A percentile compares a stretch with the other conserved stretches of the same genome.
Evolutionary conservation across 495 filamentous ascomycete species (phyloP).

Genomic region (Neurospora intermedia): DNA sequence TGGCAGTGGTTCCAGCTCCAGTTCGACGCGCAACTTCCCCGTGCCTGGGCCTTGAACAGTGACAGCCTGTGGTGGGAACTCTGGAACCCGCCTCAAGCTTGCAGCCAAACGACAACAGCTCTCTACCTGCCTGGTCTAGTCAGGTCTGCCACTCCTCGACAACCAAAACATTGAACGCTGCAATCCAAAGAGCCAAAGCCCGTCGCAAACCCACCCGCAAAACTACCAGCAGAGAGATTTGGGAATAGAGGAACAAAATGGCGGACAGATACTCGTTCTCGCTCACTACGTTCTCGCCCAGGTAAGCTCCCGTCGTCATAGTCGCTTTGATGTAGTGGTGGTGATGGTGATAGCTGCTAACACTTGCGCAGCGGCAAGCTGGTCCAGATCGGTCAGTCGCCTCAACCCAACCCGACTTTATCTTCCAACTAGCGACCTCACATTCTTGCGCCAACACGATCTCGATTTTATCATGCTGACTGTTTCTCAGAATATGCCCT

Average conservation of each 20-base stretch:
- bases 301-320: constrained; percentile 47
- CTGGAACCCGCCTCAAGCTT: constrained; percentile 1
- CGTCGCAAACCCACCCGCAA: neutral
- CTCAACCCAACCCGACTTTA: neutral
- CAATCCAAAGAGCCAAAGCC: neutral
- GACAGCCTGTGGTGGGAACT: constrained; percentile 11
- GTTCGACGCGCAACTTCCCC: constrained; percentile 27
- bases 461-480: constrained; percentile 3
- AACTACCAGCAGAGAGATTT: neutral
- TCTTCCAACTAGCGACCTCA: neutral
- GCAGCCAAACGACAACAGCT: constrained; percentile 11
- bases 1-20: constrained; percentile 4
- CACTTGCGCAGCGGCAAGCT: constrained; percentile 70
- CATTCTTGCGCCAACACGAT: neutral
- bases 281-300: constrained; percentile 97
- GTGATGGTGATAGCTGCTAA: constrained; percentile 31
- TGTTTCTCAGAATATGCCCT: constrained; percentile 79
- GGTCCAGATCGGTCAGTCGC: constrained; percentile 61
- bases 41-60: constrained; percentile 12
- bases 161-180: constrained; percentile 5
- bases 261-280: constrained; percentile 99
- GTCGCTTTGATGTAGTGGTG: constrained; percentile 1
- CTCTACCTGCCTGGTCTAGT: neutral
- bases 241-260: constrained; percentile 43
- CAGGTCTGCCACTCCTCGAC: neutral